Evolutionary conservation across 1,284 basidiomycete genomes (phyloP), one percentile per base, ranked within the genome.

Genomic region (Omphalotus olearius): DNA sequence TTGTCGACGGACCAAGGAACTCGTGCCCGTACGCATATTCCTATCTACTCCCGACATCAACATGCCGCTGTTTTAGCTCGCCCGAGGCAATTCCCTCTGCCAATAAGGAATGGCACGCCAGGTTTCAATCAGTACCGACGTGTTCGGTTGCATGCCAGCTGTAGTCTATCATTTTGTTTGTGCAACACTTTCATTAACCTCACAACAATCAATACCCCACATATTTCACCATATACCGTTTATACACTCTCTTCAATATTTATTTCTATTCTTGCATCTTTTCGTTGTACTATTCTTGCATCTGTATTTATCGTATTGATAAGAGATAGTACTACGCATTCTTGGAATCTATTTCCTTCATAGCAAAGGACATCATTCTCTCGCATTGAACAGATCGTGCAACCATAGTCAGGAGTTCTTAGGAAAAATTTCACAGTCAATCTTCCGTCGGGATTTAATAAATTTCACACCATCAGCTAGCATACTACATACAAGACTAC

Each of bases 91-190:
- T 26, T 13, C 4, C 14, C 10, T 17, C 17, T 17, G 23, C 13
- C 14, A 25, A 13, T 30, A 30, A 20, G 10, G 11, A 39, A 26
- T 38, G 25, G 47, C 47, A 48, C 47, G 47, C 47, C 47, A 40
- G 18, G 36, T 36, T 36, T 40, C 17, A 33, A 10, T 33, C 7
- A 33, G 30, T 33, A 13, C 30, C 30, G 30, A 33, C 13, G 9
- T 33, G 13, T 33, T 4, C 16, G 36, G 47, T 39, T 37, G 20
- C 16, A 48, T n/a, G 7, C 11, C 17, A 23, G n/a, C 25, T 23
- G 16, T 48, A 47, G 36, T n/a, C 14, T 40, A 30, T 40, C 23
- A 4, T n/a, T 39, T 28, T 23, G n/a, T 18, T 33, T 33, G 30
- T 33, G 30, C 30, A 33, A 33, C 30, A 33, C 30, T 33, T 33